Base-by-base conservation (phyloP, 192 early-diverging fungal genomes). In the Mortierella hygrophila region DNA sequence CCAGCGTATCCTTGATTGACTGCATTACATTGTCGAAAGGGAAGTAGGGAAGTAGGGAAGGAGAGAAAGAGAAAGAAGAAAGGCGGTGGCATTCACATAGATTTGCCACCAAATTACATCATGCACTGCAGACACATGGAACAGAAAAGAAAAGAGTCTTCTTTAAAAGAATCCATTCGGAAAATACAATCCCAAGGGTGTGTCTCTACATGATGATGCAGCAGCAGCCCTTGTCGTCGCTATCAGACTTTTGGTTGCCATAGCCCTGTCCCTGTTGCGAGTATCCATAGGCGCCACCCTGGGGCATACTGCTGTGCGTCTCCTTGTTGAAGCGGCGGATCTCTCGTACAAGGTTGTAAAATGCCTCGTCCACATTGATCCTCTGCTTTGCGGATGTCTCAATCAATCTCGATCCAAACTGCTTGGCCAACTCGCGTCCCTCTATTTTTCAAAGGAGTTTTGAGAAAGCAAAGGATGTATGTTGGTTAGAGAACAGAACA, bases 301-400 rank as follows among this genome's bases (percentile, higher is more conserved):
- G 60, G 21, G 65, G 42, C 46, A 44, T 44, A 57, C 49, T 57
- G 76, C 46, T 77, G 42, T 89, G 81, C 63, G 88, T 91, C 77
- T 95, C 94, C 82, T 93, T 94, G 81, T 95, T 94, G 81, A 92
- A 94, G 79, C 93, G 91, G 74, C 95, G 89, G 75, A 97, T 97
- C 78, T 94, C 92, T 52, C 94, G 92, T 13, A 98, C 97, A 42
- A 98, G 91, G 29, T 92, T 90, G 83, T 94, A 95, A 81, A 97
- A 98, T 0, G 94, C 93, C 74, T 98, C 96, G 68, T 98, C 97
- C 16, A 98, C 97, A 85, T 97, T 97, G 73, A 96, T 93, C 52
- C 94, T 91, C 60, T 92, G 91, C 84, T 95, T 96, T 73, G 97
- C 97, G 42, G 93, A 95, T 23, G 97, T 96, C 88, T 98, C 97